Percentiles rank a stretch among this genome's conserved stretches.
These are phyloP conservation scores for Barnettozyma wickerhamii DNA, from an alignment of 805 yeast genomes.

Conservation along the genomic window DNA sequence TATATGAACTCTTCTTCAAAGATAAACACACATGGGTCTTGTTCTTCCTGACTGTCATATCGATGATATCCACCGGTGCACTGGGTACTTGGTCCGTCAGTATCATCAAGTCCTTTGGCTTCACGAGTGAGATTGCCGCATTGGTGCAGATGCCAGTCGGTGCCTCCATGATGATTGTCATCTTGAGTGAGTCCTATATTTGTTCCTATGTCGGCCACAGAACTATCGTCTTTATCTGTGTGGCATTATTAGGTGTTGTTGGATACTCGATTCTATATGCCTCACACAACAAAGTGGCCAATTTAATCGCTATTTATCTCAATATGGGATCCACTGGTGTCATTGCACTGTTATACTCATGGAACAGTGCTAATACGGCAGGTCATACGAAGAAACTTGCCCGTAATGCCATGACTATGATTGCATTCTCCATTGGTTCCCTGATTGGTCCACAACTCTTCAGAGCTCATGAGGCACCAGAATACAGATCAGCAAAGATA, in stretches of 20 bases:
- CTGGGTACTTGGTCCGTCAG: constrained; percentile 29
- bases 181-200: constrained; percentile 35
- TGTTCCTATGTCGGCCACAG: constrained; percentile 32
- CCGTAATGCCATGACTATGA: constrained; percentile 51
- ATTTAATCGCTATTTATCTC: constrained; percentile 45
- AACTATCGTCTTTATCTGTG: constrained; percentile 33
- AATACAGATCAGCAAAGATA: constrained; percentile 54
- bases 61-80: constrained; percentile 50
- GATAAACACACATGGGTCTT: constrained; percentile 50
- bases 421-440: constrained; percentile 55
- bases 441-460: constrained; percentile 64
- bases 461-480: constrained; percentile 45
- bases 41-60: constrained; percentile 37
- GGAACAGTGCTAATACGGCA: constrained; percentile 60
- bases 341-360: constrained; percentile 53
- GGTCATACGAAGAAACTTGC: constrained; percentile 56
- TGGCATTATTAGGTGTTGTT: constrained; percentile 45
- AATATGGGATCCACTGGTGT: constrained; percentile 53
- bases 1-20: constrained; percentile 37
- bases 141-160: constrained; percentile 57
- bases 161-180: constrained; percentile 39
- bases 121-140: constrained; percentile 36
- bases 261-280: constrained; percentile 44
- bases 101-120: constrained; percentile 45
- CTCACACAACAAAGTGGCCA: constrained; percentile 38